Evolutionary conservation across 139 green algal species (phyloP).

Genomic region (Closterium sp.): DNA sequence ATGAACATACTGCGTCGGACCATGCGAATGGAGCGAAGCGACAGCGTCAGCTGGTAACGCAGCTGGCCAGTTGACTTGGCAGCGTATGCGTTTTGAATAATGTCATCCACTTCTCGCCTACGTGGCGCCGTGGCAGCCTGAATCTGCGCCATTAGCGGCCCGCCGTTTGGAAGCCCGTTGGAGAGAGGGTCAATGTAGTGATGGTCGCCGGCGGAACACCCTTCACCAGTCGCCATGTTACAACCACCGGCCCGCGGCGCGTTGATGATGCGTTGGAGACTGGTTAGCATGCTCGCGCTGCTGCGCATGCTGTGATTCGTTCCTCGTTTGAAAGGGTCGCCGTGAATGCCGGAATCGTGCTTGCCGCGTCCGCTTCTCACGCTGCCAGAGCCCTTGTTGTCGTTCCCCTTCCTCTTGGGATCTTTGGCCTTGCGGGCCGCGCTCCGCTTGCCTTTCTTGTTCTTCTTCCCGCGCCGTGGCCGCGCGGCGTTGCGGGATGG

Average conservation of each 20-base stretch:
- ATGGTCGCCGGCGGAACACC: background rate
- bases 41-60: background rate
- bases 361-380: background rate
- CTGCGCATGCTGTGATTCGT: background rate
- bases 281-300: background rate
- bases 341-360: background rate
- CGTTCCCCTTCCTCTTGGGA: background rate
- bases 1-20: background rate
- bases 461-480: background rate
- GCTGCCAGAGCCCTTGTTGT: background rate
- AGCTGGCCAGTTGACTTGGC: background rate
- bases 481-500: background rate
- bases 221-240: background rate
- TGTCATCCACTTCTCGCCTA: background rate
- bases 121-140: background rate
- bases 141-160: background rate
- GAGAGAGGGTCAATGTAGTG: background rate
- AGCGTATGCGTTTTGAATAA: background rate
- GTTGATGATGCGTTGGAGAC: background rate
- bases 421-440: background rate
- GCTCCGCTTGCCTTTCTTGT: background rate
- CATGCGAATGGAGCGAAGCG: background rate
- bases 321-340: background rate
- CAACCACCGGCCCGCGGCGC: background rate
- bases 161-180: background rate